Evolutionary conservation across 371 early-diverging fungal genomes (phyloP), one percentile per base, ranked within the genome.

Genomic region (Cokeromyces recurvatus): DNA sequence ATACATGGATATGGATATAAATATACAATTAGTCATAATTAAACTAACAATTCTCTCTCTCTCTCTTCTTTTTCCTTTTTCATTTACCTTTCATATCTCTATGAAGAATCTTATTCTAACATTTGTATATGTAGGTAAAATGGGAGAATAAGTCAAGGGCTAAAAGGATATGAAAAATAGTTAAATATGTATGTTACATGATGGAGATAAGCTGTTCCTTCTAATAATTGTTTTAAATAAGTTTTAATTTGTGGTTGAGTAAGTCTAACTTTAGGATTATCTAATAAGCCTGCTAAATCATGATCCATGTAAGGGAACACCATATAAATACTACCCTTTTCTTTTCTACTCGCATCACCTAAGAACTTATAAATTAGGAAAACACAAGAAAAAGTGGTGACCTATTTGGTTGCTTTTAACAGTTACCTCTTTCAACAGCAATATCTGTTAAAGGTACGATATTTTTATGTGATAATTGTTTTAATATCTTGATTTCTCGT

Each of bases 271-370:
- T 74, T 69, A 4, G 85, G 84, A 53, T 90, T 86, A 36, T 85
- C 85, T 32, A 95, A 65, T 31, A 94, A 67, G 1, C 94, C 95
- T 1, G 90, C 85, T 15, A 97, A 74, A 57, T 97, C 96, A 53
- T 91, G 92, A 43, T 92, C 93, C 90, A 97, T 89, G 74, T 96
- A 98, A 22, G 93, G 94, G 41, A 97, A 91, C 4, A 93, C 94
- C 90, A 98, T 89, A 65, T 90, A 92, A 9, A 91, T 79, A 12
- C 76, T 79, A 38, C 75, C 87, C 46, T 67, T 51, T 48, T 53
- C 57, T 45, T 57, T 66, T 42, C 45, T 53, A 19, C 60, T 53
- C 22, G 48, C 37, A 42, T 62, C 57, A 19, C 62, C 53, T 66
- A 50, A 20, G 14, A n/a, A 34, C 5, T 34, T 34, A 34, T n/a